Conservation (phyloP, 352 stramenopile species). For the Phytopythium mirpurense region DNA sequence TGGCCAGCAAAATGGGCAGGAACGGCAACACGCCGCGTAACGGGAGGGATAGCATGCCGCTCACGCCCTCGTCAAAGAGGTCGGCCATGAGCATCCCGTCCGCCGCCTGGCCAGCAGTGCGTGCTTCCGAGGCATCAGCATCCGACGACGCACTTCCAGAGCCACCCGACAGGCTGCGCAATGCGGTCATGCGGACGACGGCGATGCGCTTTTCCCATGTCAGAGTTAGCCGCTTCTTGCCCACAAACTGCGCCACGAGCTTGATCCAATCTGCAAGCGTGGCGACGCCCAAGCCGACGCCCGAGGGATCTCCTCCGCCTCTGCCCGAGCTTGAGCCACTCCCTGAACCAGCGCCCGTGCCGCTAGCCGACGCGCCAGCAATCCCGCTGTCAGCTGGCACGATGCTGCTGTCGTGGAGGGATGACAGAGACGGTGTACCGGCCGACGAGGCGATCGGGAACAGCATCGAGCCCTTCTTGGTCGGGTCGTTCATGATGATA, state of each 20-base stretch:
- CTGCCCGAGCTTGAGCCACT: background rate
- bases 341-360: constrained; percentile 13
- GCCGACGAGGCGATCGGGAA: constrained; percentile 51
- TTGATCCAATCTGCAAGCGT: constrained; percentile 69
- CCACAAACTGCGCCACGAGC: constrained; percentile 49
- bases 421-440: constrained; percentile 17
- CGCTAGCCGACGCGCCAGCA: constrained; percentile 17
- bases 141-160: background rate
- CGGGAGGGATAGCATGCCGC: constrained; percentile 53
- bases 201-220: constrained; percentile 73
- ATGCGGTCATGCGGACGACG: constrained; percentile 55
- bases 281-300: constrained; percentile 18
- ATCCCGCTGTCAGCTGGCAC: constrained; percentile 44
- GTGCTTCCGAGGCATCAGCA: constrained; percentile 2
- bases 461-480: constrained; percentile 64
- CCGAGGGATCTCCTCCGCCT: background rate
- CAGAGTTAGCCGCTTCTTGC: constrained; percentile 49
- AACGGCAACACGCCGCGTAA: constrained; percentile 69
- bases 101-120: background rate
- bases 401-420: constrained; percentile 43
- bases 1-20: constrained; percentile 52
- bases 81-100: constrained; percentile 25
- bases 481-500: constrained; percentile 82
- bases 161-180: constrained; percentile 43
- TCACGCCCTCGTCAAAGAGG: constrained; percentile 59